phyloP scores from a whole-genome alignment of 768 basidiomycete genomes.

The Peribolospora baueri region DNA sequence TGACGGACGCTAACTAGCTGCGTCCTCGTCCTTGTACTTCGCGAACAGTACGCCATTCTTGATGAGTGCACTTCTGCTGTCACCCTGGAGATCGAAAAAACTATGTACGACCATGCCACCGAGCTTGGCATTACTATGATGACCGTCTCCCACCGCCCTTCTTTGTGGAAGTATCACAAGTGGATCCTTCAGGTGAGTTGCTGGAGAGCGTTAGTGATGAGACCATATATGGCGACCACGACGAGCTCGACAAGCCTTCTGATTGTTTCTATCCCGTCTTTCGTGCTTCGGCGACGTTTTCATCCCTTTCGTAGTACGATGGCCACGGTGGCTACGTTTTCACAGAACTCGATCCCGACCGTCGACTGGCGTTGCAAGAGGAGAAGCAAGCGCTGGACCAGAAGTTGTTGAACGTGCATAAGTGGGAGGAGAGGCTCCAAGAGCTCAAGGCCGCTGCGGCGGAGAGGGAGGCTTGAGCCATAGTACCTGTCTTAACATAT shows the following conservation, averaged over 20 bases:
- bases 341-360: constrained; percentile 70
- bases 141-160: constrained; percentile 85
- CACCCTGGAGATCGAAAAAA: constrained; percentile 69
- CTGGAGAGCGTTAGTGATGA: neutral
- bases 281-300: neutral
- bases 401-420: constrained; percentile 53
- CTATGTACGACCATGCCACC: constrained; percentile 75
- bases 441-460: constrained; percentile 14
- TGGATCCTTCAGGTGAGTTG: constrained; percentile 15
- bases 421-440: constrained; percentile 17
- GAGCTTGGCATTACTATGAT: constrained; percentile 68
- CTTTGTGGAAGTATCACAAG: constrained; percentile 44
- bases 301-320: constrained; percentile 38
- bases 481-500: too few relatives aligned
- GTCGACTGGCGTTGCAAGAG: constrained; percentile 67
- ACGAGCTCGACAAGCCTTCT: too few relatives aligned
- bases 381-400: constrained; percentile 76
- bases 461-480: too few relatives aligned
- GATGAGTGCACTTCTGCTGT: constrained; percentile 93
- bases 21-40: neutral
- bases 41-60: constrained; percentile 61
- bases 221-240: neutral
- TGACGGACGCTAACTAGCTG: neutral
- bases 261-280: neutral
- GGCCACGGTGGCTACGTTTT: constrained; percentile 90